phyloP scores from a whole-genome alignment of 108 stramenopile species.

The Nannochloropsis oceanica region DNA sequence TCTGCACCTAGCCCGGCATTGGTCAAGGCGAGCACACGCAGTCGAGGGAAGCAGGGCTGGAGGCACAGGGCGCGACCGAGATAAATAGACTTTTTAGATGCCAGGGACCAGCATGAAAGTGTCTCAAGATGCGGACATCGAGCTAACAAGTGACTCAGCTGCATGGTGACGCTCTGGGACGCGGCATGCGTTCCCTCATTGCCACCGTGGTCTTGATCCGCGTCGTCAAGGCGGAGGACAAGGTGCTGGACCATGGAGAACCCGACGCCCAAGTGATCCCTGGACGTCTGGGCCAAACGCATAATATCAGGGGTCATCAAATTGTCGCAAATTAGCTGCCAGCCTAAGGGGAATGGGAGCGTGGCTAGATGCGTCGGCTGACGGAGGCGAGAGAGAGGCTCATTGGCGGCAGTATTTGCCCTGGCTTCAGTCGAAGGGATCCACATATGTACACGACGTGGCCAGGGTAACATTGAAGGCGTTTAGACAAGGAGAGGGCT shows the following conservation, averaged over 20 bases:
- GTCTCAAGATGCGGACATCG: neutral
- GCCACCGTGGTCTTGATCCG: neutral
- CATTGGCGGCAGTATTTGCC: neutral
- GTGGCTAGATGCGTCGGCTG: neutral
- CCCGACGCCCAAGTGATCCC: neutral
- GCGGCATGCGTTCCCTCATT: neutral
- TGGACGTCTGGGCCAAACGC: neutral
- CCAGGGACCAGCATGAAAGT: neutral
- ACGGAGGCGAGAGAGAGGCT: neutral
- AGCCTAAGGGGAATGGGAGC: neutral
- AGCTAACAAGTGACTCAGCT: neutral
- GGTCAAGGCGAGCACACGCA: neutral
- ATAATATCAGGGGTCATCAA: neutral
- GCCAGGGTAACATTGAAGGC: too few species aligned
- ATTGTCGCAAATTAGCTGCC: neutral
- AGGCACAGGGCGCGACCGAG: neutral
- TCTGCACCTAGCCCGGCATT: neutral
- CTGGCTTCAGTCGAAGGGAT: neutral
- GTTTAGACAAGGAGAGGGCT: too few species aligned
- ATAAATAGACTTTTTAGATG: neutral
- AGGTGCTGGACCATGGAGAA: neutral
- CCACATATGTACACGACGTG: too few species aligned
- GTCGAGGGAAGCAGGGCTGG: neutral
- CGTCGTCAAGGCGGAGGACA: neutral
- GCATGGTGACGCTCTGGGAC: neutral